Evolutionary conservation across 2,329 filamentous ascomycete species (phyloP), one percentile per base, ranked within the genome.

Genomic region (Aureobasidium sp.): DNA sequence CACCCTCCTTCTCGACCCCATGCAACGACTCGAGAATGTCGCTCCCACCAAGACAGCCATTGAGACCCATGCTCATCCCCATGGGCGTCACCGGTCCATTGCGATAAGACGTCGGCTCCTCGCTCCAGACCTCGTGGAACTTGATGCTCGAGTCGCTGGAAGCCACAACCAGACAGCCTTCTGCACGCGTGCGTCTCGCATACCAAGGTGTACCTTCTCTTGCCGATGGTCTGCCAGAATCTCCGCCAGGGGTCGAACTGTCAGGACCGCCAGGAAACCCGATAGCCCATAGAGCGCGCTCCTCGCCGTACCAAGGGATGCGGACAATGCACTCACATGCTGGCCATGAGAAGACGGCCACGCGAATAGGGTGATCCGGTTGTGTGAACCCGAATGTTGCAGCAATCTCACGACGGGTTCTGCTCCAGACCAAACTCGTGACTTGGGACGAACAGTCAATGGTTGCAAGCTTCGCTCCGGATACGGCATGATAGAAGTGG

Each of bases 341-440:
- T 0, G 94, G 94, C 94, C 94, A 97, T 47, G 88, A 87, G 74
- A 96, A 99, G 9, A 97, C 87, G 1, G 91, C 94, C 65, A 99
- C 89, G 21, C 94, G 86, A 67, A 88, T 89, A 0, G 88, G 84
- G 69, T 99, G 94, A 43, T 95, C 89, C 0, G 93, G 91, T 66
- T 95, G 87, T 3, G 92, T 85, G 69, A 95, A 97, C 4, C 94
- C 93, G 74, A 99, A 96, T 0, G 93, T 96, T 1, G 91, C 94
- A 0, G 84, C 89, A 64, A 99, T 94, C 72, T 97, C 94, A 38
- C 88, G 85, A 11, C 89, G 82, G 11, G 86, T 93, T 29, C 82
- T 88, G 57, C 89, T 94, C 93, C 90, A 99, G 62, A 96, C 86
- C 31, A 99, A 79, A 50, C 89, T 89, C 0, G 94, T 99, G 51